phyloP scores from a whole-genome alignment of 371 early-diverging fungal species.

The Apophysomyces elegans region DNA sequence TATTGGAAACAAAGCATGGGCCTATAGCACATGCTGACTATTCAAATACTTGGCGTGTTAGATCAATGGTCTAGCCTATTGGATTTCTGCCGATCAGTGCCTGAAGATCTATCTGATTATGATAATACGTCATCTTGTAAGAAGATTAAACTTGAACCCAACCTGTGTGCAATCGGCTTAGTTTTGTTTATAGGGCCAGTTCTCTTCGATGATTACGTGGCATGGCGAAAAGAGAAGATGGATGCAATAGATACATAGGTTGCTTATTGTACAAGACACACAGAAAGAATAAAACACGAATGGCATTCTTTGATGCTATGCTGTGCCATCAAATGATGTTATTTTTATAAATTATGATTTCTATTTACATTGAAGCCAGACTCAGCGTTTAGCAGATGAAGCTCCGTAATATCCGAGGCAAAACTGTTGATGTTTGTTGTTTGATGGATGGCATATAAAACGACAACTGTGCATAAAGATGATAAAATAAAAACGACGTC shows the following conservation, averaged over 20 bases:
- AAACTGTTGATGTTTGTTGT: slow-evolving; percentile 54
- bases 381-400: slow-evolving; percentile 34
- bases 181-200: slow-evolving; percentile 38
- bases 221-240: slow-evolving; percentile 28
- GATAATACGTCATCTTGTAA: slow-evolving; percentile 49
- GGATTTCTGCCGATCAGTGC: slow-evolving; percentile 40
- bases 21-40: no score
- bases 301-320: background rate
- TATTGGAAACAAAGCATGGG: background rate
- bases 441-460: slow-evolving; percentile 73
- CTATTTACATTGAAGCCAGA: slow-evolving; percentile 18
- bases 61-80: slow-evolving; percentile 52
- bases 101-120: slow-evolving; percentile 34
- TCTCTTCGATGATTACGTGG: slow-evolving; percentile 47
- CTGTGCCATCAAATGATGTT: background rate
- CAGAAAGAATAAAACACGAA: background rate
- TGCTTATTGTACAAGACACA: background rate
- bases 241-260: background rate
- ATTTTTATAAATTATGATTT: background rate
- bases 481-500: slow-evolving; percentile 90
- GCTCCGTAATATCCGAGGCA: slow-evolving; percentile 42
- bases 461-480: slow-evolving; percentile 64
- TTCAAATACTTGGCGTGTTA: background rate
- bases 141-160: background rate
- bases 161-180: background rate